A percentile compares a stretch with the other conserved stretches of the same genome.
Conservation (phyloP, 331 rosid species). For the Quercus phellos region DNA sequence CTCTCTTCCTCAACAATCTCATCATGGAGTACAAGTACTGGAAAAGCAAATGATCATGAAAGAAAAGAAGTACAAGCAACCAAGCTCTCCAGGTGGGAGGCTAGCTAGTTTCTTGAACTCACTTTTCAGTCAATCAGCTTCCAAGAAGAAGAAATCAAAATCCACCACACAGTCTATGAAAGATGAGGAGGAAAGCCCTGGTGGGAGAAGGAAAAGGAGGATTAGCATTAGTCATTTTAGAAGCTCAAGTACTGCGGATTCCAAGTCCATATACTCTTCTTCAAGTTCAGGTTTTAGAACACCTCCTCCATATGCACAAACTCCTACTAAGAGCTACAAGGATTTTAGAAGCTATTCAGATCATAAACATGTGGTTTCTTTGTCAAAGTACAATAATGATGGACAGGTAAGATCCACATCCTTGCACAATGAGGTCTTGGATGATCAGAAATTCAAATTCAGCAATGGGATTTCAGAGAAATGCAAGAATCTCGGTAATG, state of each 20-base stretch:
- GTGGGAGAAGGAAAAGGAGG: conserved; percentile 68
- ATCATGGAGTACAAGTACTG: conserved; percentile 25
- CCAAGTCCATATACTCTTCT: conserved; percentile 61
- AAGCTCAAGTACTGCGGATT: conserved; percentile 51
- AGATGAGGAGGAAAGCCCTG: conserved; percentile 69
- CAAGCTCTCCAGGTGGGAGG: conserved; percentile 93
- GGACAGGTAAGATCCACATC: conserved; percentile 33
- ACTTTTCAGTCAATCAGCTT: conserved; percentile 75
- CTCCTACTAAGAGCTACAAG: conserved; percentile 69
- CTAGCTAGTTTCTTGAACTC: conserved; percentile 92
- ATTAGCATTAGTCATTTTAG: conserved; percentile 73
- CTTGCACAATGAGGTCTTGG: conserved; percentile 34
- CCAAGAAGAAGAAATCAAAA: conserved; percentile 87
- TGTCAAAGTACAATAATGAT: conserved; percentile 20
- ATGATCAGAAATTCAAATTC: conserved; percentile 29
- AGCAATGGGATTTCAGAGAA: conserved; percentile 32
- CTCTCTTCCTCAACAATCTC: conserved; percentile 43
- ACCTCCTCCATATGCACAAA: conserved; percentile 62
- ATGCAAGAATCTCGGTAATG: conserved; percentile 26
- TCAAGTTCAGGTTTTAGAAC: conserved; percentile 70
- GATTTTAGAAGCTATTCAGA: conserved; percentile 56
- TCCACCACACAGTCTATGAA: conserved; percentile 65
- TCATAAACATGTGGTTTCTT: conserved; percentile 37
- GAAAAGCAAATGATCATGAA: conserved; percentile 39
- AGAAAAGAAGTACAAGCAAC: conserved; percentile 75